phyloP scores from a whole-genome alignment of 306 rosid genomes.

The Prunus dulcis region DNA sequence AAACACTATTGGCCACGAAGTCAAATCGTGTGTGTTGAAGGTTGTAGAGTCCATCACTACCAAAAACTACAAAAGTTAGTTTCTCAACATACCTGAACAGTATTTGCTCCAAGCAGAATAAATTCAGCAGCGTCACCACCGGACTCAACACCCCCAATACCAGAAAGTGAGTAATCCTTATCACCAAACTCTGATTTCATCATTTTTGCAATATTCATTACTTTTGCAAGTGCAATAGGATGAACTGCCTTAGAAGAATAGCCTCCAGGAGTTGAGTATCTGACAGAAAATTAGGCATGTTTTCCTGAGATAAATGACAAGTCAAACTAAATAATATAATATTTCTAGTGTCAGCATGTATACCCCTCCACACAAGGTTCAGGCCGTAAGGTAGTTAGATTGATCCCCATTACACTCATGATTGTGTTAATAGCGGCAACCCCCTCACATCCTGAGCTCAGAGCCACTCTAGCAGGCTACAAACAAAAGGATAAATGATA shows the following conservation, averaged over 20 bases:
- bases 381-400: slow-evolving; percentile 76
- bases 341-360: slow-evolving; percentile 27
- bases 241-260: slow-evolving; percentile 96
- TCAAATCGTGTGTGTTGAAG: neutral
- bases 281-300: slow-evolving; percentile 34
- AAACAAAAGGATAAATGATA: slow-evolving; percentile 18
- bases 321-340: slow-evolving; percentile 13
- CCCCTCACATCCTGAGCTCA: slow-evolving; percentile 82
- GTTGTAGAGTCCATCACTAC: neutral
- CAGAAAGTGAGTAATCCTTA: slow-evolving; percentile 68
- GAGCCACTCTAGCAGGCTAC: slow-evolving; percentile 88
- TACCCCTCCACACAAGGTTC: slow-evolving; percentile 99
- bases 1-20: neutral
- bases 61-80: slow-evolving; percentile 8
- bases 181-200: slow-evolving; percentile 74
- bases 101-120: slow-evolving; percentile 88
- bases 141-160: slow-evolving; percentile 90
- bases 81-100: slow-evolving; percentile 70
- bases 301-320: slow-evolving; percentile 10
- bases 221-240: slow-evolving; percentile 96
- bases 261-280: slow-evolving; percentile 99
- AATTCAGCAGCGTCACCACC: slow-evolving; percentile 95
- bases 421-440: slow-evolving; percentile 89
- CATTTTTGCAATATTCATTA: slow-evolving; percentile 89
- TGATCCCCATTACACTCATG: slow-evolving; percentile 99